Percentiles rank a stretch among this genome's conserved stretches.
phyloP scores from a whole-genome alignment of 345 rosid species.

The Salix koriyanagi region DNA sequence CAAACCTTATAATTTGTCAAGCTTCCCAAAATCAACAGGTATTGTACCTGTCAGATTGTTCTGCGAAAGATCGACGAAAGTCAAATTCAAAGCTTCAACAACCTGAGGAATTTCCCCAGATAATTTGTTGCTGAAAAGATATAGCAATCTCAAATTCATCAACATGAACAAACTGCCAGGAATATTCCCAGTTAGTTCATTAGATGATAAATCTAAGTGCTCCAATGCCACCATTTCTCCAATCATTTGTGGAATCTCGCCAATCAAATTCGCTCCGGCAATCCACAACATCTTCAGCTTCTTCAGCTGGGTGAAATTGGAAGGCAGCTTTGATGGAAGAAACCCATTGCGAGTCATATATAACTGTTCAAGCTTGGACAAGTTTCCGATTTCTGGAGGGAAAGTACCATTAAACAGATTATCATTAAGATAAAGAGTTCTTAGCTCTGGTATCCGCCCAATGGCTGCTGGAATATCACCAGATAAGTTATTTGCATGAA shows the following conservation, averaged over 20 bases:
- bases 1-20: slow-evolving; percentile 22
- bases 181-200: slow-evolving; percentile 38
- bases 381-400: slow-evolving; percentile 48
- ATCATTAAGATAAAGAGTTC: slow-evolving; percentile 20
- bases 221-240: slow-evolving; percentile 43
- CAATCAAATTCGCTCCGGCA: slow-evolving; percentile 36
- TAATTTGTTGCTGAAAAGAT: slow-evolving; percentile 27
- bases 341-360: slow-evolving; percentile 44
- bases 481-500: slow-evolving; percentile 36
- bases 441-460: slow-evolving; percentile 30
- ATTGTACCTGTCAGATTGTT: slow-evolving; percentile 47
- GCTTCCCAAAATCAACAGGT: slow-evolving; percentile 49
- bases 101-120: slow-evolving; percentile 46
- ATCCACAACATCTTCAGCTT: slow-evolving; percentile 33
- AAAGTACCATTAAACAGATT: slow-evolving; percentile 39
- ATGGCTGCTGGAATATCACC: slow-evolving; percentile 39
- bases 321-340: slow-evolving; percentile 49
- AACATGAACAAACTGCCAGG: slow-evolving; percentile 40
- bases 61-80: slow-evolving; percentile 38
- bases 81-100: slow-evolving; percentile 32
- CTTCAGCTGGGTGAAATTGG: slow-evolving; percentile 44
- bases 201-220: slow-evolving; percentile 31
- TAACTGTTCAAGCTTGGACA: slow-evolving; percentile 52
- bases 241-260: slow-evolving; percentile 41
- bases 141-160: slow-evolving; percentile 36